Percentiles rank a stretch among this genome's conserved stretches.
These are phyloP conservation scores for Pestalotiopsis sp. DNA, from an alignment of 2,329 filamentous ascomycete genomes.

Conservation along the genomic window DNA sequence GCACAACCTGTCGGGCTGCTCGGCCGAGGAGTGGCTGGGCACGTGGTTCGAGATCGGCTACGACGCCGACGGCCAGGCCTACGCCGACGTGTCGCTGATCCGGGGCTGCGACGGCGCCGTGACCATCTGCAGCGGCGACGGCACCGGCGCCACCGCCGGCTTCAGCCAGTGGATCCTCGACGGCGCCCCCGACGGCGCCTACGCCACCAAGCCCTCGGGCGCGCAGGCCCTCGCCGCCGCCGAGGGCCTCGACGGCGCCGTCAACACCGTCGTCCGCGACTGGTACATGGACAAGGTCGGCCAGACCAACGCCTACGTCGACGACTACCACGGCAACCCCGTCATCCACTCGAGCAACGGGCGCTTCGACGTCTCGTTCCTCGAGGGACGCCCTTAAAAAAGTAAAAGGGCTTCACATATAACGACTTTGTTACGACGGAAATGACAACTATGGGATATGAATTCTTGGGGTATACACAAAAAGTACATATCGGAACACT, in stretches of 20 bases:
- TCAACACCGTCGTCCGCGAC: slow-evolving; percentile 19
- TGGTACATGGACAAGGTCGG: slow-evolving; percentile 26
- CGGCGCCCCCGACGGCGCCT: slow-evolving; percentile 22
- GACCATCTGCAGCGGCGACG: slow-evolving; percentile 23
- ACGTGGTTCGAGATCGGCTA: slow-evolving; percentile 29
- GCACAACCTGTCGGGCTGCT: slow-evolving; percentile 23
- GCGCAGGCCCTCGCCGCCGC: slow-evolving; percentile 26
- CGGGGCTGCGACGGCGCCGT: slow-evolving; percentile 28
- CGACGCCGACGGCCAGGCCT: slow-evolving; percentile 24
- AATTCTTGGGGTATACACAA: too few species aligned
- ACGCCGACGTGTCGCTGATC: slow-evolving; percentile 30
- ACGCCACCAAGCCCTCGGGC: slow-evolving; percentile 21
- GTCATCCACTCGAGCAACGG: slow-evolving; percentile 23
- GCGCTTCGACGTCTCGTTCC: slow-evolving; percentile 2
- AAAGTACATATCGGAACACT: too few species aligned
- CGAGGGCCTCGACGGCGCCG: slow-evolving; percentile 22
- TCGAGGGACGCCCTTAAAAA: not conserved
- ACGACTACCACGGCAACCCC: slow-evolving; percentile 27
- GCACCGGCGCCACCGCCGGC: slow-evolving; percentile 25
- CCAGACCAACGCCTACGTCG: slow-evolving; percentile 25
- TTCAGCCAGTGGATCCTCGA: slow-evolving; percentile 26
- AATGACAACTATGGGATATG: too few species aligned
- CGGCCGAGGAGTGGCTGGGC: slow-evolving; percentile 22
- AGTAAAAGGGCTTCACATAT: not conserved
- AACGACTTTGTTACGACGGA: too few species aligned